Conservation (phyloP, 768 basidiomycete genomes). For the Rickenella mellea region DNA sequence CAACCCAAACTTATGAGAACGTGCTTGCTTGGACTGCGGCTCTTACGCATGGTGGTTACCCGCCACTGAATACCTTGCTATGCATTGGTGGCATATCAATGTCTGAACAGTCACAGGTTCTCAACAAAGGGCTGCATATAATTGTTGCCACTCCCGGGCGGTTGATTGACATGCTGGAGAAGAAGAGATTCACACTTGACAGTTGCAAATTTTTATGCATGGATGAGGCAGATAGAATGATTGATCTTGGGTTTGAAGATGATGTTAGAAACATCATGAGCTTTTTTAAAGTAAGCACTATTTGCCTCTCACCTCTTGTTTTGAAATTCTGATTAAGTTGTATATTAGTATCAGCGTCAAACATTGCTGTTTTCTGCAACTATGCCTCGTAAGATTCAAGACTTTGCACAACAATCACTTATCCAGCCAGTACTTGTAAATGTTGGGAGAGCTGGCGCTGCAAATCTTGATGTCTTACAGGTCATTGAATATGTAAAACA, state of each 20-base stretch:
- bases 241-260: slow-evolving; percentile 97
- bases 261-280: slow-evolving; percentile 99
- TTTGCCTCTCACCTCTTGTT: background rate
- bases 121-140: slow-evolving; percentile 88
- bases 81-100: slow-evolving; percentile 98
- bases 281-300: slow-evolving; percentile 75
- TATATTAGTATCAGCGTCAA: slow-evolving; percentile 81
- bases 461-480: slow-evolving; percentile 91
- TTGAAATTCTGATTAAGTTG: slow-evolving; percentile 4
- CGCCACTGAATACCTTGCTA: slow-evolving; percentile 76
- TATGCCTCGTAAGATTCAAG: slow-evolving; percentile 98
- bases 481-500: slow-evolving; percentile 99
- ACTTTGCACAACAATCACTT: slow-evolving; percentile 95
- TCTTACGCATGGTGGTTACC: slow-evolving; percentile 77
- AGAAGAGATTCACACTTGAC: slow-evolving; percentile 84
- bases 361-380: slow-evolving; percentile 97
- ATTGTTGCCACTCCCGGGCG: slow-evolving; percentile 96
- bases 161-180: slow-evolving; percentile 96
- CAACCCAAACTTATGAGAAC: slow-evolving; percentile 95
- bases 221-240: slow-evolving; percentile 99
- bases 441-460: slow-evolving; percentile 95
- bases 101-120: slow-evolving; percentile 90
- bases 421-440: slow-evolving; percentile 93
- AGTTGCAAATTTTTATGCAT: slow-evolving; percentile 95
- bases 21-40: slow-evolving; percentile 78